Evolutionary conservation across 345 rosid genomes (phyloP).

Genomic region (Syzygium aromaticum): DNA sequence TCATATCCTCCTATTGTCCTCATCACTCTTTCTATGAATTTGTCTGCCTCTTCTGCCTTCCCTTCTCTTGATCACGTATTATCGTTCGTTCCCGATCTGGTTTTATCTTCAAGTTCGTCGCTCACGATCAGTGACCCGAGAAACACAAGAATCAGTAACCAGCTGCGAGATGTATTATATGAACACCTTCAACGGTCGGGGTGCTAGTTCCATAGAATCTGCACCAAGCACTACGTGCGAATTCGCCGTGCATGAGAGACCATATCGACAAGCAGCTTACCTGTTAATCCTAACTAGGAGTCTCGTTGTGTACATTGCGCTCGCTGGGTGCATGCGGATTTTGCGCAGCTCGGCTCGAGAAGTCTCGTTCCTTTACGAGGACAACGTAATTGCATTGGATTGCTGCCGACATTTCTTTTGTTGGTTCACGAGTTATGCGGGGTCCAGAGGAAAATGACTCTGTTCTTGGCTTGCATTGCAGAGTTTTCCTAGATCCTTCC

Average conservation of each 20-base stretch:
- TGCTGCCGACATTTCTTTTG: neutral
- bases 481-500: neutral
- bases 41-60: neutral
- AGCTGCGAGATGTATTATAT: fast-evolving
- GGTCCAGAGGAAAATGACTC: neutral
- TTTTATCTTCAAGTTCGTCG: neutral
- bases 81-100: neutral
- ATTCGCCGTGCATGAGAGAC: neutral
- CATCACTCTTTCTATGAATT: neutral
- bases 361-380: neutral
- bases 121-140: neutral
- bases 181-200: neutral
- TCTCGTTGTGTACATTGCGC: neutral
- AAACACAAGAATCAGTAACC: neutral
- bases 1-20: neutral
- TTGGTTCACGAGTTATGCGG: neutral
- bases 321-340: neutral
- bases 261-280: neutral
- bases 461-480: neutral
- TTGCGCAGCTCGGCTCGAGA: neutral
- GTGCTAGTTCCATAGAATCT: neutral
- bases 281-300: neutral
- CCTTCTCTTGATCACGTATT: neutral
- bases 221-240: neutral
- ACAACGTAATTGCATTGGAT: neutral